Percentiles rank a stretch among this genome's conserved stretches.
Evolutionary conservation across 148 eudicot species (phyloP).

Genomic region (Fallopia convolvulus): DNA sequence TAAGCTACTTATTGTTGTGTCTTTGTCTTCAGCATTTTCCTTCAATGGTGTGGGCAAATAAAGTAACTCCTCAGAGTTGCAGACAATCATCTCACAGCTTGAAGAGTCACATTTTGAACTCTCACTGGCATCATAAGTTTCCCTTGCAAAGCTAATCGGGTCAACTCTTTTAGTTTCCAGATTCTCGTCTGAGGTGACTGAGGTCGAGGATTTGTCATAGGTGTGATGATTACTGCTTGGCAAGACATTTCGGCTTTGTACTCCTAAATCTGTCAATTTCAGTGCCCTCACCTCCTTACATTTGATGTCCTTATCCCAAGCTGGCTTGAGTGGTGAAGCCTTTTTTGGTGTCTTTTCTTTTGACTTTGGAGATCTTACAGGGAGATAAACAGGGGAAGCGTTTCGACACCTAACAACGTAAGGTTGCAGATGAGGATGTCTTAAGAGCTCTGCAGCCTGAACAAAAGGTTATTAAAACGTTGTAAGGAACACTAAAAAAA

Average conservation of each 20-base stretch:
- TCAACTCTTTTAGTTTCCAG: constrained; percentile 83
- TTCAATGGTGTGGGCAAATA: constrained; percentile 30
- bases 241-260: constrained; percentile 17
- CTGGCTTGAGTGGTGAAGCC: constrained; percentile 40
- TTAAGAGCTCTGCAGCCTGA: constrained; percentile 82
- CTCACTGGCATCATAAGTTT: constrained; percentile 49
- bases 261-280: constrained; percentile 19
- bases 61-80: constrained; percentile 35
- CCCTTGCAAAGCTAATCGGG: constrained; percentile 58
- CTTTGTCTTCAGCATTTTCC: constrained; percentile 27
- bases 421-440: constrained; percentile 86
- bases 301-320: constrained; percentile 30
- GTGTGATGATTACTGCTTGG: constrained; percentile 21
- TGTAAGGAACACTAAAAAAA: not conserved
- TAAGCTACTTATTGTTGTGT: constrained; percentile 15
- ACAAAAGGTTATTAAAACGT: not conserved
- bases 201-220: constrained; percentile 30
- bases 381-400: constrained; percentile 72
- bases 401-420: constrained; percentile 64
- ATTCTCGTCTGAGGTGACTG: constrained; percentile 37
- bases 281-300: constrained; percentile 28
- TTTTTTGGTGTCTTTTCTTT: constrained; percentile 50
- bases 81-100: constrained; percentile 30
- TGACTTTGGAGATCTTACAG: constrained; percentile 59
- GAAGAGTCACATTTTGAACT: constrained; percentile 47